These are phyloP conservation scores for Liquidambar formosana DNA, from an alignment of 164 flowering plant species.

Conservation along the genomic window DNA sequence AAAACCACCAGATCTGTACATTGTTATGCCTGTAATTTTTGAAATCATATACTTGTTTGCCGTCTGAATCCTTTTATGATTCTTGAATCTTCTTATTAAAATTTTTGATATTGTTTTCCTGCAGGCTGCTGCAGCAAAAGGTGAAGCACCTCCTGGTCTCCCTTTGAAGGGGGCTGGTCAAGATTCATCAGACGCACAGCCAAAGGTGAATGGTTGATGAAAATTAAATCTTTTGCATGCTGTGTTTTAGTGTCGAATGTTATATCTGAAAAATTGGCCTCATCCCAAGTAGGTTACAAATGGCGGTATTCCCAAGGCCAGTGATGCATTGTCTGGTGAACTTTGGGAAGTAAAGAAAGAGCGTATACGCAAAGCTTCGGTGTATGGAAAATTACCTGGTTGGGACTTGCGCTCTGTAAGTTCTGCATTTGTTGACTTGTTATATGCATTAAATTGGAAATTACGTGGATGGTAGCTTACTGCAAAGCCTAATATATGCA, in stretches of 20 bases:
- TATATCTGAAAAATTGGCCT: background rate
- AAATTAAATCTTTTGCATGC: background rate
- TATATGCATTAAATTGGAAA: background rate
- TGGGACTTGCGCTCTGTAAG: conserved; percentile 99
- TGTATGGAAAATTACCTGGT: conserved; percentile 76
- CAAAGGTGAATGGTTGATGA: conserved; percentile 47
- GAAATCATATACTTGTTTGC: background rate
- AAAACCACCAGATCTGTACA: too few species aligned
- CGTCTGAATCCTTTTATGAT: background rate
- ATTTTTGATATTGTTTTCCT: conserved; percentile 10
- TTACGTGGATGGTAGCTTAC: too few species aligned
- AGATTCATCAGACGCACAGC: conserved; percentile 81
- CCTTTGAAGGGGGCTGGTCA: conserved; percentile 96
- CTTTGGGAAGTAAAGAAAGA: conserved; percentile 90
- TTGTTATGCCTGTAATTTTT: background rate
- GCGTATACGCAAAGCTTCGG: conserved; percentile 78
- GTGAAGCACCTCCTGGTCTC: conserved; percentile 98
- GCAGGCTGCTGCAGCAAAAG: conserved; percentile 99
- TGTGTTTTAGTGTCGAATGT: conserved; percentile 1
- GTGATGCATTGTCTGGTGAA: conserved; percentile 94
- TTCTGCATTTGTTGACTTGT: conserved; percentile 14
- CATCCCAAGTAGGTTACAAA: conserved; percentile 44
- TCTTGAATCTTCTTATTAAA: background rate
- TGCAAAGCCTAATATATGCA: too few species aligned
- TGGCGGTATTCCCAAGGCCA: conserved; percentile 76